Evolutionary conservation across 192 early-diverging fungal genomes (phyloP), one percentile per base, ranked within the genome.

Genomic region (Linnemannia hyalina): DNA sequence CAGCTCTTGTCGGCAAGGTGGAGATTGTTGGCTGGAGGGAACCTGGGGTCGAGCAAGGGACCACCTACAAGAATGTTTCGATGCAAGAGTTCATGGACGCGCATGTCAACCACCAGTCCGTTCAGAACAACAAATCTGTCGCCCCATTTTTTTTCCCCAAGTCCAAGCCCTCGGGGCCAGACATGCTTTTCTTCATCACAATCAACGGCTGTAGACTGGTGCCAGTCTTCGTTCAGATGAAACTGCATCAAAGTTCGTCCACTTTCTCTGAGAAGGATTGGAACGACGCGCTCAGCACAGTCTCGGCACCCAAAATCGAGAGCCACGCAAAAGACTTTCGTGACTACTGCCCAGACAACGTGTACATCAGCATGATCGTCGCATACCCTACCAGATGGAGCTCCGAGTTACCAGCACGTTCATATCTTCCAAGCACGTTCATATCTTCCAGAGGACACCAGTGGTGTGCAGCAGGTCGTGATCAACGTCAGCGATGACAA

Each of bases 401-500:
- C 55, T 1, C 69, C 70, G 41, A 18, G 49, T 32, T 80, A 26
- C 71, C 78, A 80, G 18, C 71, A 68, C 55, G 7, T 4, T 72
- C 38, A n/a, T 10, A 72, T 32, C 38, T 78, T 60, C 77, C 77
- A 36, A 57, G n/a, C n/a, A n/a, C n/a, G n/a, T n/a, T n/a, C n/a
- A n/a, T n/a, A n/a, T n/a, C n/a, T n/a, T n/a, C n/a, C n/a, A n/a
- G n/a, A 32, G 10, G 70, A 78, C 23, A 52, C 70, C 1, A 0
- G 54, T 78, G 77, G 77, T n/a, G 70, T 72, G 18, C 77, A 78
- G 77, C 77, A 81, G 69, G 79, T 74, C n/a, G 72, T 74, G 44
- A 74, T 80, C 35, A n/a, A 7, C 22, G 40, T 80, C 63, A 52
- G 72, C 60, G 79, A 74, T 1, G 49, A 0, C 55, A 80, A 80